A percentile compares a stretch with the other conserved stretches of the same genome.
Evolutionary conservation across 2,329 filamentous ascomycete species (phyloP).

Genomic region (Pyrenochaeta sp.): DNA sequence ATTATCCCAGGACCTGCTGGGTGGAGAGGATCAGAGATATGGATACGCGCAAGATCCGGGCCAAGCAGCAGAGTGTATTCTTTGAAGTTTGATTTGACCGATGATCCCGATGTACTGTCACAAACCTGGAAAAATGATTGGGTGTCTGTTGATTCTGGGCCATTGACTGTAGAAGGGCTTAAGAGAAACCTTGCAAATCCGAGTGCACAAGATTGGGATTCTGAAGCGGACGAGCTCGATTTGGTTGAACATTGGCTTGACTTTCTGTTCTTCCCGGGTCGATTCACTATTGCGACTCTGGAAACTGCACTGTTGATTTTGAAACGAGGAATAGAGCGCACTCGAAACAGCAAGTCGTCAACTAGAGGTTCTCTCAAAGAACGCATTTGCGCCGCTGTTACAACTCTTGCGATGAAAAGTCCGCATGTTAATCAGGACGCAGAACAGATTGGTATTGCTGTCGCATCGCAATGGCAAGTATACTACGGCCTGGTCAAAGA

Average conservation of each 20-base stretch:
- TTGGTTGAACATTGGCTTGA: conserved; percentile 81
- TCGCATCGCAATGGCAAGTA: conserved; percentile 85
- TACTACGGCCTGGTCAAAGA: conserved; percentile 88
- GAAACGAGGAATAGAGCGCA: conserved; percentile 66
- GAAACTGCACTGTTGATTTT: conserved; percentile 87
- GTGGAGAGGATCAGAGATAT: conserved; percentile 54
- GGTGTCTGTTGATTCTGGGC: conserved; percentile 55
- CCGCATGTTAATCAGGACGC: conserved; percentile 75
- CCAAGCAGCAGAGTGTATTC: conserved; percentile 69
- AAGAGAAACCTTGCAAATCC: conserved; percentile 50
- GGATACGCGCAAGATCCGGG: conserved; percentile 64
- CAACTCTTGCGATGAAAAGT: conserved; percentile 72
- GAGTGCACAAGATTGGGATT: conserved; percentile 40
- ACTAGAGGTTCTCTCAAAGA: conserved; percentile 72
- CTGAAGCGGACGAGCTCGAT: conserved; percentile 59
- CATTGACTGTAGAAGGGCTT: conserved; percentile 52
- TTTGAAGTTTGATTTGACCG: conserved; percentile 76
- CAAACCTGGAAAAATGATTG: conserved; percentile 70
- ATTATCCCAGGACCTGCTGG: conserved; percentile 47
- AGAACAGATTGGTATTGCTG: conserved; percentile 75
- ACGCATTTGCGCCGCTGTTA: conserved; percentile 76
- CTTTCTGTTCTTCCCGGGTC: conserved; percentile 82
- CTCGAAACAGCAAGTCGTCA: conserved; percentile 13
- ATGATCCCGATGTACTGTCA: conserved; percentile 69
- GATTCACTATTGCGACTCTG: conserved; percentile 80